Conservation (phyloP, 148 eudicot species). For the Silene uniflora region DNA sequence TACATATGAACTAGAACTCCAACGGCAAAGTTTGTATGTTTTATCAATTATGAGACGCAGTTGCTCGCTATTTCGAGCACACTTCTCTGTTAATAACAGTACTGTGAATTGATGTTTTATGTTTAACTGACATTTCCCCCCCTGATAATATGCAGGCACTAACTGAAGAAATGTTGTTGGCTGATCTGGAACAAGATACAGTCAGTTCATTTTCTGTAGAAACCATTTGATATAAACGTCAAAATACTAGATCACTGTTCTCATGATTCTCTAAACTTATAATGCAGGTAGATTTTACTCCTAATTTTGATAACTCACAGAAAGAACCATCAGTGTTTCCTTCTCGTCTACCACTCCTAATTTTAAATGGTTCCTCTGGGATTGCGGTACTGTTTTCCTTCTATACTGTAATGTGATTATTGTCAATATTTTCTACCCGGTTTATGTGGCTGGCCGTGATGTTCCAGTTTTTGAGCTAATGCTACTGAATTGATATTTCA, state of each 20-base stretch:
- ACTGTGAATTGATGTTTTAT: background rate
- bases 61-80: background rate
- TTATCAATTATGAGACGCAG: background rate
- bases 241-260: background rate
- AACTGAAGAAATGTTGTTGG: constrained; percentile 87
- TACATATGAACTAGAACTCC: background rate
- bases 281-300: constrained; percentile 87
- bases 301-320: constrained; percentile 91
- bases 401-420: constrained; percentile 4
- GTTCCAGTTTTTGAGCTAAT: background rate
- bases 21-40: background rate
- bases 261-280: constrained; percentile 13
- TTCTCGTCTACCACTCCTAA: constrained; percentile 75
- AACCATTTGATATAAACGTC: background rate
- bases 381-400: constrained; percentile 61
- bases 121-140: background rate
- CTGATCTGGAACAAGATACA: constrained; percentile 88
- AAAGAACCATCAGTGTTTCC: constrained; percentile 89
- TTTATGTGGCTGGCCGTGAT: background rate
- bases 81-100: background rate
- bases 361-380: constrained; percentile 94
- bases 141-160: constrained; percentile 61
- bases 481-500: constrained; percentile 23
- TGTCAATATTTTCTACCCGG: background rate
- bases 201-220: constrained; percentile 40